phyloP scores from a whole-genome alignment of 1,139 yeast genomes.

The Suhomyces taliae region DNA sequence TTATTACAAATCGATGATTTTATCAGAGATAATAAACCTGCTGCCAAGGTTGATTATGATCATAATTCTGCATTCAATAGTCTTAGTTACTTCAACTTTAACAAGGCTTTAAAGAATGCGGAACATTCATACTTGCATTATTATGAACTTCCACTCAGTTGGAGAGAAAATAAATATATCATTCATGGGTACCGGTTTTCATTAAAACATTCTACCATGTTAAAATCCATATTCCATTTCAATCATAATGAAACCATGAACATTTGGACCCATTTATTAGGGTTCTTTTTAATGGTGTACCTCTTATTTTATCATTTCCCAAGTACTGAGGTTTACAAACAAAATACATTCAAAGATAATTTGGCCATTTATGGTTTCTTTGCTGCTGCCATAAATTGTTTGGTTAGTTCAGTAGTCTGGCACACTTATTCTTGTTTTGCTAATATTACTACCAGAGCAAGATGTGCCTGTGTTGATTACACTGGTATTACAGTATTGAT shows the following conservation, averaged over 20 bases:
- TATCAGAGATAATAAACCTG: conserved; percentile 39
- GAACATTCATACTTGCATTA: conserved; percentile 60
- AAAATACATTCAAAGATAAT: conserved; percentile 48
- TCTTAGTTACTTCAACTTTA: conserved; percentile 56
- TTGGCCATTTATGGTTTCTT: conserved; percentile 63
- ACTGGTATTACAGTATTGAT: conserved; percentile 90
- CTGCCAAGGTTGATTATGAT: conserved; percentile 30
- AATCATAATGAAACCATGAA: conserved; percentile 87
- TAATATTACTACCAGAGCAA: conserved; percentile 58
- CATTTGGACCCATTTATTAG: conserved; percentile 89
- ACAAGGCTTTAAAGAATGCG: conserved; percentile 59
- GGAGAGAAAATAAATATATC: conserved; percentile 91
- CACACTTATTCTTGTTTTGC: conserved; percentile 88
- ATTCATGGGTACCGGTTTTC: conserved; percentile 84
- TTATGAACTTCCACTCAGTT: conserved; percentile 85
- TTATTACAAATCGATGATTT: conserved; percentile 51
- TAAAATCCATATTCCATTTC: conserved; percentile 54
- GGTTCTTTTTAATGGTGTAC: conserved; percentile 59
- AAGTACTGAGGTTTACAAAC: conserved; percentile 38
- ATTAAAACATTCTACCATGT: conserved; percentile 58
- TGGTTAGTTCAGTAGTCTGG: conserved; percentile 81
- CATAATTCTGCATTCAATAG: conserved; percentile 34
- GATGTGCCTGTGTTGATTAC: conserved; percentile 91
- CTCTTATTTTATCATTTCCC: conserved; percentile 67
- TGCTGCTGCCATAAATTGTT: conserved; percentile 72